These are phyloP conservation scores for Termitomyces sp. DNA, from an alignment of 768 basidiomycete species.

Conservation along the genomic window DNA sequence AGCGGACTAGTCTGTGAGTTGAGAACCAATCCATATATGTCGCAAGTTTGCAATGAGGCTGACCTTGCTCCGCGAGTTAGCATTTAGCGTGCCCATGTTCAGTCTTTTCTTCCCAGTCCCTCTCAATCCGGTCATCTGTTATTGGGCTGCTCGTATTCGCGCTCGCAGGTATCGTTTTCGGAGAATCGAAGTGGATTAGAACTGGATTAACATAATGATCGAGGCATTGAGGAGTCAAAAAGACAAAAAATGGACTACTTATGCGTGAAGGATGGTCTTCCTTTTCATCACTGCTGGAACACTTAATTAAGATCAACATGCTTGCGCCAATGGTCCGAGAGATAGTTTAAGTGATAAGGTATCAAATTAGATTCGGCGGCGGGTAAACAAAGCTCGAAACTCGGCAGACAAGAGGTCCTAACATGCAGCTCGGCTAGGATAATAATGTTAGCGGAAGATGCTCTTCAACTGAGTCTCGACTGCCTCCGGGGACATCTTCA, in stretches of 20 bases:
- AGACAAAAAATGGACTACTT: neutral
- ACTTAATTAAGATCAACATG: neutral
- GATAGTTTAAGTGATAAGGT: neutral
- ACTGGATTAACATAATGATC: neutral
- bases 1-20: neutral
- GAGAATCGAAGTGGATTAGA: neutral
- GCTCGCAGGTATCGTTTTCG: neutral
- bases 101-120: neutral
- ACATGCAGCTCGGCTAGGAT: neutral
- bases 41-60: neutral
- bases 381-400: neutral
- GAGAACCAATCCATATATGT: neutral
- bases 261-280: neutral
- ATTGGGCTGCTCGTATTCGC: neutral
- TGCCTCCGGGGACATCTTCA: constrained; percentile 73
- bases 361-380: neutral
- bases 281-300: neutral
- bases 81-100: neutral
- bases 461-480: constrained; percentile 69
- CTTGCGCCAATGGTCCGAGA: neutral
- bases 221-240: neutral
- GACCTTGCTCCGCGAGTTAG: neutral
- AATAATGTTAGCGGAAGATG: constrained; percentile 44
- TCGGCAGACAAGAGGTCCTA: neutral
- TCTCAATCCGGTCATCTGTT: neutral